These are phyloP conservation scores for Monotropa hypopitys DNA, from an alignment of 179 eudicot genomes.

Conservation along the genomic window DNA sequence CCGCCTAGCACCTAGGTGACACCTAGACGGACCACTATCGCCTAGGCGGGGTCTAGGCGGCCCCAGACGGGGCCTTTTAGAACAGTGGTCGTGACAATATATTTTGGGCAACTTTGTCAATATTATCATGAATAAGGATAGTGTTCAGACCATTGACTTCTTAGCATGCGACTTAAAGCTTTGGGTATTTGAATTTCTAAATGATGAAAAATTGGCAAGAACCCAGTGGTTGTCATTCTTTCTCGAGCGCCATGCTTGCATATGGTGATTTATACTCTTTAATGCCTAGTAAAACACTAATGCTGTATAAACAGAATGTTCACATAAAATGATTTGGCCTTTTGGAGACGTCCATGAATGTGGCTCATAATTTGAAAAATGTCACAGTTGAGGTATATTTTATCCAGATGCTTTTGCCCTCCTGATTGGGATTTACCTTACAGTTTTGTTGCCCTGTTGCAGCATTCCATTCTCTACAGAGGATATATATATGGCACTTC, in stretches of 20 bases:
- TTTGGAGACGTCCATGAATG: neutral
- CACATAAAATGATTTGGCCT: neutral
- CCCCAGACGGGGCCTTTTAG: no score
- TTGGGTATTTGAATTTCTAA: neutral
- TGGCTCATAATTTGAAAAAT: neutral
- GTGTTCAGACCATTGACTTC: neutral
- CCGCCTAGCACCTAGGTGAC: no score
- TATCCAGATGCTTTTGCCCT: neutral
- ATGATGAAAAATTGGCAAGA: neutral
- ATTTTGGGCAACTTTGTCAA: neutral
- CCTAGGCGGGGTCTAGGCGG: no score
- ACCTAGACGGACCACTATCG: no score
- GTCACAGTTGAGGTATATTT: neutral
- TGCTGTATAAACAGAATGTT: neutral
- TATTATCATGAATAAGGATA: neutral
- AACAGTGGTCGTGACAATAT: no score
- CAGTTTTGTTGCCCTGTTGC: conserved; percentile 16
- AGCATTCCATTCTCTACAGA: conserved; percentile 96
- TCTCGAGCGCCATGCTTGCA: neutral
- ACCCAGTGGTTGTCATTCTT: neutral
- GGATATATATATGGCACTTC: conserved; percentile 90
- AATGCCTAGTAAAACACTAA: neutral
- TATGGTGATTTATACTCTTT: neutral
- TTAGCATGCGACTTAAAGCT: neutral
- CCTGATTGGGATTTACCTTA: neutral